Percentiles rank a stretch among this genome's conserved stretches.
Conservation (phyloP, 257 asterid species). For the Forsythia suspensa region DNA sequence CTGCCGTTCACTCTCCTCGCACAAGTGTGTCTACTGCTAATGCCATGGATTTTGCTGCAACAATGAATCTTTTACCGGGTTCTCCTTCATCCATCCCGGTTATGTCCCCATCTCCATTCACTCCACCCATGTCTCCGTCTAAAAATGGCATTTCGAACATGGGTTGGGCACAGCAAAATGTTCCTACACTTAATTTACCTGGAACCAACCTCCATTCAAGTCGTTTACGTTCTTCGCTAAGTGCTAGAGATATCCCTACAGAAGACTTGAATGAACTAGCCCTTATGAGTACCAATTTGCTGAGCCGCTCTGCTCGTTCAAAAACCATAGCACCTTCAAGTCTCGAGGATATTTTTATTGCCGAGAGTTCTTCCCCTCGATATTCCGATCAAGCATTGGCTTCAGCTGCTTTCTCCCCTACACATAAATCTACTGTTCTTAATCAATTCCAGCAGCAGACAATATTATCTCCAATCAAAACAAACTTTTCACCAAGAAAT, state of each 20-base stretch:
- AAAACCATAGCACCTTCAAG: constrained; percentile 56
- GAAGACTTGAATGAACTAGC: constrained; percentile 48
- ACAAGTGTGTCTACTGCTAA: constrained; percentile 40
- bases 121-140: constrained; percentile 78
- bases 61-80: constrained; percentile 61
- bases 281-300: constrained; percentile 30
- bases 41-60: constrained; percentile 61
- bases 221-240: constrained; percentile 65
- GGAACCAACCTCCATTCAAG: constrained; percentile 73
- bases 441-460: constrained; percentile 70
- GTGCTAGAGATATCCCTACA: constrained; percentile 60
- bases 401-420: constrained; percentile 52
- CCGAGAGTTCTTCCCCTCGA: constrained; percentile 70
- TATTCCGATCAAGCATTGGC: constrained; percentile 46
- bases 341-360: constrained; percentile 70
- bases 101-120: constrained; percentile 36
- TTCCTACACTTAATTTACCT: constrained; percentile 68
- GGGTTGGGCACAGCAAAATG: constrained; percentile 67
- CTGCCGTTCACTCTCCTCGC: constrained; percentile 74
- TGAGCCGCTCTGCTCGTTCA: constrained; percentile 51
- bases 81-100: constrained; percentile 43
- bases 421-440: constrained; percentile 53
- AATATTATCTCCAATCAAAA: constrained; percentile 66
- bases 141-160: constrained; percentile 46
- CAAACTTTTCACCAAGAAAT: constrained; percentile 53